These are phyloP conservation scores for Neonectria coccinea DNA, from an alignment of 2,329 filamentous ascomycete species.

Conservation along the genomic window DNA sequence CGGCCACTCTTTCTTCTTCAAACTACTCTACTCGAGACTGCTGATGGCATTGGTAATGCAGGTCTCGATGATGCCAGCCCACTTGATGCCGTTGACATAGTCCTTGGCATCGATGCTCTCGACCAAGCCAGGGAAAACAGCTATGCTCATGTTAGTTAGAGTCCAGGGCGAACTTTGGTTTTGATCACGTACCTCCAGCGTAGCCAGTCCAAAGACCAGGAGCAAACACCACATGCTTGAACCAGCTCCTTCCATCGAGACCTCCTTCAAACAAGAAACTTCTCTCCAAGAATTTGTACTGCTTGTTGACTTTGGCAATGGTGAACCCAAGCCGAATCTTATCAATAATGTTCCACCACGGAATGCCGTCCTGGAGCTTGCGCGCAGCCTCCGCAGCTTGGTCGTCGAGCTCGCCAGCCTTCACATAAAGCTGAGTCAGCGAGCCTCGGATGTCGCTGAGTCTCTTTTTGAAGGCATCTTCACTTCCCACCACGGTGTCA, in stretches of 20 bases:
- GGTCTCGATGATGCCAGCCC: constrained; percentile 68
- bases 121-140: constrained; percentile 71
- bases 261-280: constrained; percentile 81
- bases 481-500: constrained; percentile 49
- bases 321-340: constrained; percentile 72
- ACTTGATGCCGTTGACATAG: constrained; percentile 68
- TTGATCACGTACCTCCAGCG: constrained; percentile 70
- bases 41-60: constrained; percentile 61
- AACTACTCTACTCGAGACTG: constrained; percentile 45
- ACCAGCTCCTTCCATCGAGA: constrained; percentile 85
- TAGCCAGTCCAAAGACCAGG: constrained; percentile 94
- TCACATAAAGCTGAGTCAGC: constrained; percentile 52
- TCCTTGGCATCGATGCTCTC: constrained; percentile 72
- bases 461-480: constrained; percentile 54
- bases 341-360: constrained; percentile 83
- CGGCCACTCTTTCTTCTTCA: not conserved
- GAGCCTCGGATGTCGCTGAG: constrained; percentile 55
- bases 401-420: constrained; percentile 60
- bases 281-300: constrained; percentile 87
- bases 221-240: constrained; percentile 95
- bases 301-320: constrained; percentile 77
- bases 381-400: constrained; percentile 56
- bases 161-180: no score
- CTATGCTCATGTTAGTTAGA: constrained; percentile 47
- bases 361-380: constrained; percentile 65